Evolutionary conservation across 805 yeast species (phyloP).

Genomic region (Ogataea thermomethanolica): DNA sequence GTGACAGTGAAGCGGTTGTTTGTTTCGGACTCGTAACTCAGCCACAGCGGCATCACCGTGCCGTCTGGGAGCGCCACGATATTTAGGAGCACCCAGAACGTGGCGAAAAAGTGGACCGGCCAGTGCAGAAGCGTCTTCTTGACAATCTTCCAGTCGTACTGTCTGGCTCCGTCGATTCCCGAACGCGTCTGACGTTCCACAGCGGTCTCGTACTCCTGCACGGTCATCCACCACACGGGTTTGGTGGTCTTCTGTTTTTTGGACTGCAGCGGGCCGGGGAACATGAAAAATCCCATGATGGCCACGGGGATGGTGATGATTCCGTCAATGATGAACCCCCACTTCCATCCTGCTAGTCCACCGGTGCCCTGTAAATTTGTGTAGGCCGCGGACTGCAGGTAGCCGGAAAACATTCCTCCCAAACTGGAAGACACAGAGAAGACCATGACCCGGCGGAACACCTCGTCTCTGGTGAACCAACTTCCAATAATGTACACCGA

Average conservation of each 20-base stretch:
- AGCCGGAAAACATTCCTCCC: constrained; percentile 44
- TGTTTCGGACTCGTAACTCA: constrained; percentile 27
- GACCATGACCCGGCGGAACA: constrained; percentile 39
- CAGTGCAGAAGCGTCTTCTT: constrained; percentile 50
- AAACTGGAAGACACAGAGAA: constrained; percentile 39
- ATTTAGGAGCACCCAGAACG: constrained; percentile 44
- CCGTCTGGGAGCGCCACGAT: constrained; percentile 41
- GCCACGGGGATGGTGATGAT: constrained; percentile 55
- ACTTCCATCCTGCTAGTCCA: constrained; percentile 63
- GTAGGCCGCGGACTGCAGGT: constrained; percentile 42
- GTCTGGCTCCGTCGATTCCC: constrained; percentile 31
- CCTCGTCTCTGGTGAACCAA: constrained; percentile 44
- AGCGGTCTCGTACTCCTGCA: constrained; percentile 34
- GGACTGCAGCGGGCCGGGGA: constrained; percentile 46
- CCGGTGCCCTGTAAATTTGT: constrained; percentile 37
- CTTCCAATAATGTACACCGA: constrained; percentile 38
- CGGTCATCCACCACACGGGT: constrained; percentile 29
- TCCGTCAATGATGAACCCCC: constrained; percentile 65
- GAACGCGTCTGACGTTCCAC: constrained; percentile 39
- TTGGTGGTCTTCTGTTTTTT: constrained; percentile 18
- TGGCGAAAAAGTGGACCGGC: constrained; percentile 54
- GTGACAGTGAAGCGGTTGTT: constrained; percentile 29
- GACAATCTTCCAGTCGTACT: constrained; percentile 34
- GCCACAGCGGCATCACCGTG: constrained; percentile 38
- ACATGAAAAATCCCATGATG: constrained; percentile 50